phyloP scores from a whole-genome alignment of 768 basidiomycete species.

The Mycena kentingensis region DNA sequence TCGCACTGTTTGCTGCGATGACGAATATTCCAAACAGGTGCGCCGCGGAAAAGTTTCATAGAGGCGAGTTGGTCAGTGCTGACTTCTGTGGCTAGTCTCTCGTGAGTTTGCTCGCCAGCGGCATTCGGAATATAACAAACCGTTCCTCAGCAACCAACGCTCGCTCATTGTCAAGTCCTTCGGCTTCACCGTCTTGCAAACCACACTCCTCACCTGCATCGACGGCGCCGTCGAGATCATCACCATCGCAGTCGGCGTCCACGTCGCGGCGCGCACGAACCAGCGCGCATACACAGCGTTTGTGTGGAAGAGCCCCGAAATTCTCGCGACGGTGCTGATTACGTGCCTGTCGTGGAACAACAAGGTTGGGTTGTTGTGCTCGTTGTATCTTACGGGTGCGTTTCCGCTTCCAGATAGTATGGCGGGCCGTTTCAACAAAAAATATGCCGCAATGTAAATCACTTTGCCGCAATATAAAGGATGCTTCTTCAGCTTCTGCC shows the following conservation, averaged over 20 bases:
- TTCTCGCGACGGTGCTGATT: no score
- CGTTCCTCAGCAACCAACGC: conserved; percentile 49
- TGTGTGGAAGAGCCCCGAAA: neutral
- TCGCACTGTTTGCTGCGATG: conserved; percentile 52
- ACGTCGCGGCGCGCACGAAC: conserved; percentile 24
- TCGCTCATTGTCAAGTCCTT: conserved; percentile 52
- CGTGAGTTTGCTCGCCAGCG: no score
- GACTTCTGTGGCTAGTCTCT: no score
- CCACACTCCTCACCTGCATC: conserved; percentile 56
- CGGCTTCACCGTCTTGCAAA: conserved; percentile 52
- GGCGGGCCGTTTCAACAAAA: neutral
- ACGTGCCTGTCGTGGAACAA: no score
- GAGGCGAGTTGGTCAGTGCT: no score
- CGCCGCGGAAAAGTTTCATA: no score
- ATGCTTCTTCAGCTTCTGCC: neutral
- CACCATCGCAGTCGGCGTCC: conserved; percentile 55
- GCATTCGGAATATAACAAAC: no score
- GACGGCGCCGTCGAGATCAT: conserved; percentile 53
- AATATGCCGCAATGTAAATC: neutral
- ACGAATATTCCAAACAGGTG: conserved; percentile 55
- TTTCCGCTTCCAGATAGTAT: conserved; percentile 26
- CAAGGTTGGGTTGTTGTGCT: neutral
- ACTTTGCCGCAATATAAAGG: neutral
- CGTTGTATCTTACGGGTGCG: neutral
- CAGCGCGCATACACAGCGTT: neutral